Percentiles rank a stretch among this genome's conserved stretches.
These are phyloP conservation scores for Camillea tinctor DNA, from an alignment of 2,329 filamentous ascomycete species.

Conservation along the genomic window DNA sequence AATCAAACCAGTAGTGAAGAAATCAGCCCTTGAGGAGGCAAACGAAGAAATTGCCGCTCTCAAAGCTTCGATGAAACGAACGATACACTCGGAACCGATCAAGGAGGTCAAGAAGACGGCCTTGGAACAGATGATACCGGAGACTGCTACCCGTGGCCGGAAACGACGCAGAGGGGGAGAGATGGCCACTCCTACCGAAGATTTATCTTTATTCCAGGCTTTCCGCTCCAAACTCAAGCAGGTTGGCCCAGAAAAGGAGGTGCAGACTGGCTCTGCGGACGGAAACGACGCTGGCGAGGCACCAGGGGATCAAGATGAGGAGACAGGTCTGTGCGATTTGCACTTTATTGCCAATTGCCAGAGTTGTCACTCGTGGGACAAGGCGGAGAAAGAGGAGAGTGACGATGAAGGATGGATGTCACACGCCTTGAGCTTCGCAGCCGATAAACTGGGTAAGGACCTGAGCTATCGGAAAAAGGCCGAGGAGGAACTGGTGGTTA, in stretches of 20 bases:
- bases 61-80: slow-evolving; percentile 78
- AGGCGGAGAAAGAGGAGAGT: slow-evolving; percentile 49
- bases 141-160: slow-evolving; percentile 66
- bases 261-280: slow-evolving; percentile 9
- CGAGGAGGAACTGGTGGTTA: slow-evolving; percentile 87
- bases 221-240: slow-evolving; percentile 77
- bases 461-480: slow-evolving; percentile 87
- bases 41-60: slow-evolving; percentile 79
- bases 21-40: slow-evolving; percentile 62
- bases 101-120: slow-evolving; percentile 64
- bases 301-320: slow-evolving; percentile 54
- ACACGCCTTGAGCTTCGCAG: slow-evolving; percentile 81
- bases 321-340: slow-evolving; percentile 79
- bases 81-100: slow-evolving; percentile 48
- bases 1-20: slow-evolving; percentile 34
- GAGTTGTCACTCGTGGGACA: slow-evolving; percentile 84
- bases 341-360: slow-evolving; percentile 97
- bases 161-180: slow-evolving; percentile 63
- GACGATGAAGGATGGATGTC: slow-evolving; percentile 78
- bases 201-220: slow-evolving; percentile 70
- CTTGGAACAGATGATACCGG: slow-evolving; percentile 72
- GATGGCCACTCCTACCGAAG: slow-evolving; percentile 52
- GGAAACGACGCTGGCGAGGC: slow-evolving; percentile 29
- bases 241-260: slow-evolving; percentile 38
- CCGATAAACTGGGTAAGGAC: slow-evolving; percentile 89